Conservation (phyloP, 1,284 basidiomycete genomes). For the Tylopilus sp. region DNA sequence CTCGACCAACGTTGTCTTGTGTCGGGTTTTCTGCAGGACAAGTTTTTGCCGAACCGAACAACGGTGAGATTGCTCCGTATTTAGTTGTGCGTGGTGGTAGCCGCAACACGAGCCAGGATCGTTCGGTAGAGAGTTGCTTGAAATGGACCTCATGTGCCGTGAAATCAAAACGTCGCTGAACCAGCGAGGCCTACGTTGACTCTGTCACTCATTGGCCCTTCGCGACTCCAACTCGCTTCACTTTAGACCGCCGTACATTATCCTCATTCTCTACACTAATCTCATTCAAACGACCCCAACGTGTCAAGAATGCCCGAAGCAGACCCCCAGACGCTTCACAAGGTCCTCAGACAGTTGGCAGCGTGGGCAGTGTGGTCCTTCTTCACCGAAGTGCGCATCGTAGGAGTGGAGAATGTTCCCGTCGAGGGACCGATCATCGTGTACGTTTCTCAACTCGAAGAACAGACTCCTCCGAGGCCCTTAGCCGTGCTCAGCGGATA, state of each 20-base stretch:
- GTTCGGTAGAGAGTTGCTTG: conserved; percentile 2
- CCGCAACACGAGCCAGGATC: background rate
- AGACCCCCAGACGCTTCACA: conserved; percentile 48
- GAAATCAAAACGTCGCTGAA: background rate
- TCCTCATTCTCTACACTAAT: conserved; percentile 4
- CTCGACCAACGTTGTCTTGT: background rate
- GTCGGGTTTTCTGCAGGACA: conserved; percentile 1
- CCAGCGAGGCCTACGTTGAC: background rate
- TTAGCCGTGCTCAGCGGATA: conserved; percentile 5
- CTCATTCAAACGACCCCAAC: conserved; percentile 5
- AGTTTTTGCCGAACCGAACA: background rate
- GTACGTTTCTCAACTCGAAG: conserved; percentile 45
- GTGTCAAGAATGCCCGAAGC: conserved; percentile 27
- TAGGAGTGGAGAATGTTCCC: conserved; percentile 84
- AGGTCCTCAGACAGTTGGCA: conserved; percentile 63
- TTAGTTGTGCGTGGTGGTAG: background rate
- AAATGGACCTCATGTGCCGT: conserved; percentile 8
- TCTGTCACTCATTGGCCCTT: background rate
- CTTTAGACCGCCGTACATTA: conserved; percentile 11
- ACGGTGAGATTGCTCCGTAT: background rate
- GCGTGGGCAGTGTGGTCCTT: conserved; percentile 75
- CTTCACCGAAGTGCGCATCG: conserved; percentile 79
- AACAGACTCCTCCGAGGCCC: background rate
- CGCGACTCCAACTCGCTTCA: background rate
- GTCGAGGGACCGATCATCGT: conserved; percentile 80